phyloP scores from a whole-genome alignment of 164 flowering plant genomes.

The Sextonia rubra region DNA sequence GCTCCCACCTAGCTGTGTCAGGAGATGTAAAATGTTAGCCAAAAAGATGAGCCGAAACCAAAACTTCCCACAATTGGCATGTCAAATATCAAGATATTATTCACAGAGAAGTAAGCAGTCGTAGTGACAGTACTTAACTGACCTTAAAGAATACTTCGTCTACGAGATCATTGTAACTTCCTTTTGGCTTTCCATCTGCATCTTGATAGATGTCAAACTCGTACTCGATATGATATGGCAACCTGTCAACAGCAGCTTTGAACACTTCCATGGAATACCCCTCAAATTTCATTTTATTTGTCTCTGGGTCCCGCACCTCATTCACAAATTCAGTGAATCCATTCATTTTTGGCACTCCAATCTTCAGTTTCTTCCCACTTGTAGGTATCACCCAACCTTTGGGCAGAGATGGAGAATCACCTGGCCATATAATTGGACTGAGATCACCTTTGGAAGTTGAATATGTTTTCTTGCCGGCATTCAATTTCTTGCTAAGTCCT shows the following conservation, averaged over 20 bases:
- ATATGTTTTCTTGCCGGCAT: not conserved
- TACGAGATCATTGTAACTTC: conserved; percentile 24
- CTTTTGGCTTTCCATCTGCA: conserved; percentile 6
- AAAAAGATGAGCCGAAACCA: no score
- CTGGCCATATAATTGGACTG: conserved; percentile 31
- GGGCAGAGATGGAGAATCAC: conserved; percentile 18
- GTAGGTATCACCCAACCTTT: conserved; percentile 32
- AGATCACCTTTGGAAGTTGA: conserved; percentile 9
- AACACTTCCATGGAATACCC: conserved; percentile 39
- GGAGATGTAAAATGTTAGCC: no score
- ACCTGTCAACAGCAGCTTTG: conserved; percentile 26
- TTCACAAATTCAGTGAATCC: conserved; percentile 31
- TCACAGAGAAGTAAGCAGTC: no score
- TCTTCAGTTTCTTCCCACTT: conserved; percentile 23
- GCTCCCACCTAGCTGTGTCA: no score
- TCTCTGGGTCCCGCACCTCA: conserved; percentile 9
- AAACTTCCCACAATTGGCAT: no score
- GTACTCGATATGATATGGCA: conserved; percentile 32
- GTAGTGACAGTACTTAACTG: not conserved
- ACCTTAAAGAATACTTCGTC: conserved; percentile 30
- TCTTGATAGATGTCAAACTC: conserved; percentile 27
- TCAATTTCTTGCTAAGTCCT: conserved; percentile 18
- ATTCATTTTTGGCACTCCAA: conserved; percentile 29
- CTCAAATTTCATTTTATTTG: conserved; percentile 3
- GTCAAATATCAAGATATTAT: no score